Percentiles rank a stretch among this genome's conserved stretches.
These are phyloP conservation scores for Centella asiatica DNA, from an alignment of 129 eudicot species.

Conservation along the genomic window DNA sequence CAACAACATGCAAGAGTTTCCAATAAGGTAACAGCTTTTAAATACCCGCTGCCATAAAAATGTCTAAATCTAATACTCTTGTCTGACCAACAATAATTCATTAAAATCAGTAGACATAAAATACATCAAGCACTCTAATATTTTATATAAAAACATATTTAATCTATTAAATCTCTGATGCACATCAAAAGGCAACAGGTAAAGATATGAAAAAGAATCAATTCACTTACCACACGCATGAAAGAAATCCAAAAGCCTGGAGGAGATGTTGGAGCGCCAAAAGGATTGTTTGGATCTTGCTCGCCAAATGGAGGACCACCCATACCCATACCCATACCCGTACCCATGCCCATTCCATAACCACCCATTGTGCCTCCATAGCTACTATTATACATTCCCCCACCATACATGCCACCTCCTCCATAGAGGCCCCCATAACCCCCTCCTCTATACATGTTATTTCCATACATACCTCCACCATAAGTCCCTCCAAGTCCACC, in stretches of 20 bases:
- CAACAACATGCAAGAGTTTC: neutral
- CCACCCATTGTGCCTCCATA: conserved; percentile 56
- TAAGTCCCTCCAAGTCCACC: conserved; percentile 71
- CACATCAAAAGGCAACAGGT: conserved; percentile 5
- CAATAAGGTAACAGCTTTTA: neutral
- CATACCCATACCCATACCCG: conserved; percentile 53
- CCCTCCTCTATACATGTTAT: conserved; percentile 77
- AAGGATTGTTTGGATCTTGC: conserved; percentile 93
- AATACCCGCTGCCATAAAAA: neutral
- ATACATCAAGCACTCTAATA: neutral
- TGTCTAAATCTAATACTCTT: neutral
- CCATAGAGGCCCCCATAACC: conserved; percentile 72
- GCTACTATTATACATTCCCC: conserved; percentile 48
- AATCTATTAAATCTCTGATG: neutral
- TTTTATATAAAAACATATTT: no score
- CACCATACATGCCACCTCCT: conserved; percentile 27
- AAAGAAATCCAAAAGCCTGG: conserved; percentile 97
- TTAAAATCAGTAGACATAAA: neutral
- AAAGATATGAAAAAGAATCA: neutral
- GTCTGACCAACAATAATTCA: neutral
- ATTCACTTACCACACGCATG: conserved; percentile 77
- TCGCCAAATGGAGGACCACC: conserved; percentile 89
- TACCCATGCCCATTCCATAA: conserved; percentile 69
- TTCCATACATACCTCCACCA: conserved; percentile 69
- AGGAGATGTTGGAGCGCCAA: conserved; percentile 74